Evolutionary conservation across 768 basidiomycete genomes (phyloP).

Genomic region (Podaxis sp.): DNA sequence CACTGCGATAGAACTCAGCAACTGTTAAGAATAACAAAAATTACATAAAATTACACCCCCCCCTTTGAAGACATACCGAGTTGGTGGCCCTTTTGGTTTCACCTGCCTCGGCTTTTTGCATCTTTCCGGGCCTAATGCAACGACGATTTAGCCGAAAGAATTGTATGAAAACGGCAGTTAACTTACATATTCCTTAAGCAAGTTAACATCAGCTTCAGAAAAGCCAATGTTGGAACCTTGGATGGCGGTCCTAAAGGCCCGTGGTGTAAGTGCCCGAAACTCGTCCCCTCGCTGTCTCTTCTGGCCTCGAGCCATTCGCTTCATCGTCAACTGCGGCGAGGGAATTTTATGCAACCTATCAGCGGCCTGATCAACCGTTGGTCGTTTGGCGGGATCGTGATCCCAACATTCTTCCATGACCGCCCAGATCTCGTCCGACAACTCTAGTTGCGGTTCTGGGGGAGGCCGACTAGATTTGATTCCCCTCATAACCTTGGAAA

Average conservation of each 20-base stretch:
- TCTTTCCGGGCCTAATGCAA: too few species aligned
- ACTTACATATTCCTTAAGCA: neutral
- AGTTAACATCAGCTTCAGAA: neutral
- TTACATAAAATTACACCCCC: too few species aligned
- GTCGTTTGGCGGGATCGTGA: conserved; percentile 20
- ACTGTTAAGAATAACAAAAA: too few species aligned
- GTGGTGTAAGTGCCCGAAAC: neutral
- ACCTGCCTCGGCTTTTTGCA: too few species aligned
- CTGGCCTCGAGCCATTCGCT: neutral
- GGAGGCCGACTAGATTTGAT: conserved; percentile 21
- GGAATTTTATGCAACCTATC: neutral
- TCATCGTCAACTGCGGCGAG: neutral
- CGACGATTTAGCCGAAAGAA: neutral
- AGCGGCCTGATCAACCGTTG: conserved; percentile 11
- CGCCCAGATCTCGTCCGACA: conserved; percentile 22
- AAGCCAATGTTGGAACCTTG: neutral
- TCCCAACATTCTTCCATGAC: conserved; percentile 27
- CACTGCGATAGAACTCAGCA: too few species aligned
- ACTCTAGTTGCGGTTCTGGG: conserved; percentile 12
- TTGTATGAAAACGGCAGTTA: neutral
- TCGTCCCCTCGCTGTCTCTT: neutral
- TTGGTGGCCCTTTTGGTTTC: too few species aligned
- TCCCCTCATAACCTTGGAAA: conserved; percentile 22
- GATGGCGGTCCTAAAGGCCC: neutral
- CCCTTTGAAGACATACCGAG: too few species aligned